A percentile compares a stretch with the other conserved stretches of the same genome.
phyloP scores from a whole-genome alignment of 108 stramenopile species.

The Hondaea fermentalgiana region DNA sequence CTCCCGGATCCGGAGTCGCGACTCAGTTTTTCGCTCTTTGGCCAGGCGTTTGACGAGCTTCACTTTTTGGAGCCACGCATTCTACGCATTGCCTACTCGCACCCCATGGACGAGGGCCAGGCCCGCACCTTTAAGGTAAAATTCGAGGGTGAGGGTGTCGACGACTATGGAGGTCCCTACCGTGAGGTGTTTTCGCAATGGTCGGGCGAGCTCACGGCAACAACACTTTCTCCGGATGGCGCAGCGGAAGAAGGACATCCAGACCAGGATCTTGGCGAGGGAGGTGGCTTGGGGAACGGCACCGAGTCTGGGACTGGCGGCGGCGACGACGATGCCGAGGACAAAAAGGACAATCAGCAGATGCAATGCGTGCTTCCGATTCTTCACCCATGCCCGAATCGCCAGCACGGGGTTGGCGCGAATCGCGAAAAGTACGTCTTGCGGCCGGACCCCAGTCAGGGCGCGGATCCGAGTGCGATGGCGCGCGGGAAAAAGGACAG shows the following conservation, averaged over 20 bases:
- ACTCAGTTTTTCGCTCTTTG: conserved; percentile 21
- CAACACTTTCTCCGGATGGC: background rate
- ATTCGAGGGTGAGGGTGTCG: conserved; percentile 72
- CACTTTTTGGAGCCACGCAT: conserved; percentile 21
- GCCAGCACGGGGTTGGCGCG: conserved; percentile 34
- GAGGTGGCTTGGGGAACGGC: background rate
- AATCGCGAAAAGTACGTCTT: conserved; percentile 37
- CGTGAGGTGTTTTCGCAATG: conserved; percentile 66
- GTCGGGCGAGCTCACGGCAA: background rate
- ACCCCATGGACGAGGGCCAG: conserved; percentile 51
- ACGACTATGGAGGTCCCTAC: conserved; percentile 96
- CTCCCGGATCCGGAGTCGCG: conserved; percentile 4
- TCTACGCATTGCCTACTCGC: conserved; percentile 48
- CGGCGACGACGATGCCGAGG: background rate
- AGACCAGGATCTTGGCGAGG: background rate
- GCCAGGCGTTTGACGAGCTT: conserved; percentile 32
- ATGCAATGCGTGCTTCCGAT: conserved; percentile 26
- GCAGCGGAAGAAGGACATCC: background rate
- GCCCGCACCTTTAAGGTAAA: conserved; percentile 39
- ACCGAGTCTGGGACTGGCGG: background rate
- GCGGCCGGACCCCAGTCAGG: background rate
- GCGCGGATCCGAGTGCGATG: background rate
- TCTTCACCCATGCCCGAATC: conserved; percentile 37
- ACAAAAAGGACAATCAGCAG: background rate
- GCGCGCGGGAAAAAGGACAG: background rate